Conservation (phyloP, 129 eudicot species). For the Flaveria linearis region DNA sequence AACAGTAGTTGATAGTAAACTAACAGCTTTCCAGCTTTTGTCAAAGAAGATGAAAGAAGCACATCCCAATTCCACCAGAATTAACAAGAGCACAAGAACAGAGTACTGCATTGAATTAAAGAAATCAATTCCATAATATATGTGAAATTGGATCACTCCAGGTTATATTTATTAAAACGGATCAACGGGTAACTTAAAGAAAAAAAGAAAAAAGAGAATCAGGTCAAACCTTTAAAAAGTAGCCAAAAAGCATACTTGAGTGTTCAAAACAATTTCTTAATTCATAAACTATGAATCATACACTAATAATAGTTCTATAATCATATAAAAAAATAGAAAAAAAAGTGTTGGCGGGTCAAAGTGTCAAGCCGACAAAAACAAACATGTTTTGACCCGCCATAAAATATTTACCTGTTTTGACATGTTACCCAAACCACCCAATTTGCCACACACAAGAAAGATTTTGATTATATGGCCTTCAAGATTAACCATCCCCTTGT, state of each 20-base stretch:
- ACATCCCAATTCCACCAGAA: conserved; percentile 65
- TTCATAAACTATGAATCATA: too few species aligned
- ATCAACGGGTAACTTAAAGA: neutral
- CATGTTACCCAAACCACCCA: conserved; percentile 2
- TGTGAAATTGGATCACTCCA: neutral
- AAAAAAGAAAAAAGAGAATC: neutral
- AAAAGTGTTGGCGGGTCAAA: neutral
- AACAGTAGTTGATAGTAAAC: conserved; percentile 21
- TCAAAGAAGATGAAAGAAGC: conserved; percentile 85
- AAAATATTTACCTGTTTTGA: too few species aligned
- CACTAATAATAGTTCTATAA: too few species aligned
- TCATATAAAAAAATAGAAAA: neutral
- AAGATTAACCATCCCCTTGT: neutral
- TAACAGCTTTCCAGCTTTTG: conserved; percentile 80
- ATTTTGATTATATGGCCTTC: neutral
- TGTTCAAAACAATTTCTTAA: too few species aligned
- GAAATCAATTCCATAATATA: conserved; percentile 35
- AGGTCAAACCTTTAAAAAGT: neutral
- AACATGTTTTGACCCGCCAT: neutral
- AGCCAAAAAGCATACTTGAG: neutral
- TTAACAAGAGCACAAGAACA: conserved; percentile 64
- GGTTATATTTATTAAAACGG: neutral
- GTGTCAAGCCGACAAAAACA: neutral
- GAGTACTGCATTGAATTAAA: conserved; percentile 68
- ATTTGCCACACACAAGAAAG: neutral